Evolutionary conservation across 106 monocot genomes (phyloP).

Genomic region (Triglochin maritima): DNA sequence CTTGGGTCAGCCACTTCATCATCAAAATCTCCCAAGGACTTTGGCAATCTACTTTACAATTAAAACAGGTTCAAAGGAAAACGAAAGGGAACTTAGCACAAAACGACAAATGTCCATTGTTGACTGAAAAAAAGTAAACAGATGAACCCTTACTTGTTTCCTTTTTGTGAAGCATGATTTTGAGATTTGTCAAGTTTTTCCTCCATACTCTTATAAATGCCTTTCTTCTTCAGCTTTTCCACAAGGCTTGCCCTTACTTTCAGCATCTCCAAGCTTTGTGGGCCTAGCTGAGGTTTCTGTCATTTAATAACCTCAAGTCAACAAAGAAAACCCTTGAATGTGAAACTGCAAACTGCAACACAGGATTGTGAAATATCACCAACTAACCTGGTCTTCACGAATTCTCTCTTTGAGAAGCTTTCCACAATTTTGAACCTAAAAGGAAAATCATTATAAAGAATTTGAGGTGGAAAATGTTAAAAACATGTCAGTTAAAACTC

Average conservation of each 20-base stretch:
- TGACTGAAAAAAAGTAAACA: neutral
- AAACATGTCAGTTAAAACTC: neutral
- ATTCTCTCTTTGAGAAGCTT: neutral
- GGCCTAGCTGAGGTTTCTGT: constrained; percentile 29
- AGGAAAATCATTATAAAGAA: no score
- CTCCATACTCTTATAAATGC: constrained; percentile 31
- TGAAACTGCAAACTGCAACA: neutral
- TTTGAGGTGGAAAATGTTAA: no score
- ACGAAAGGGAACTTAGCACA: neutral
- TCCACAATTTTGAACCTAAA: neutral
- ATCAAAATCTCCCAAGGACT: constrained; percentile 57
- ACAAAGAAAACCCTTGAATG: neutral
- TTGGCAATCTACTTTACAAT: constrained; percentile 25
- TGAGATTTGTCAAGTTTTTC: constrained; percentile 9
- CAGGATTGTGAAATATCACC: neutral
- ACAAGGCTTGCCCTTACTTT: constrained; percentile 79
- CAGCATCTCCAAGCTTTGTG: constrained; percentile 70
- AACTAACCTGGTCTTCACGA: neutral
- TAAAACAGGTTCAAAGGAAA: neutral
- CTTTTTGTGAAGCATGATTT: constrained; percentile 10
- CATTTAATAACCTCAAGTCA: neutral
- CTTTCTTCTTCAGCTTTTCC: constrained; percentile 74
- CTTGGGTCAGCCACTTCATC: constrained; percentile 33
- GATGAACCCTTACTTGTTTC: constrained; percentile 23
- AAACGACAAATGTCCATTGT: no score